Evolutionary conservation across 345 rosid genomes (phyloP).

Genomic region (Bruguiera parviflora): DNA sequence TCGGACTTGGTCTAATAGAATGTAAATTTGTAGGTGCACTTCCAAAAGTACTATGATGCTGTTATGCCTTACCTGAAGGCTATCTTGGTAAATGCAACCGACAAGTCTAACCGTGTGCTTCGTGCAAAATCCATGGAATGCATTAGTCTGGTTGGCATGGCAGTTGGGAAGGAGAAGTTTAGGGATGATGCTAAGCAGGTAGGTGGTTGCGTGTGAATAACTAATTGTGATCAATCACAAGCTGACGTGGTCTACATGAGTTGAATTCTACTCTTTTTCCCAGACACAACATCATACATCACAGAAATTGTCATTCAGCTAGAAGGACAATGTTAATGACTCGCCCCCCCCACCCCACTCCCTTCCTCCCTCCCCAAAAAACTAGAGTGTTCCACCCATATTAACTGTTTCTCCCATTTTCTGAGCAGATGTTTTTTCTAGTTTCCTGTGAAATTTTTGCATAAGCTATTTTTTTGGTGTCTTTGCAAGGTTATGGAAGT

Average conservation of each 20-base stretch:
- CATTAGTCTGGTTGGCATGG: constrained; percentile 98
- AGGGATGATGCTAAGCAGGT: constrained; percentile 96
- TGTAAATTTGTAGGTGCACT: constrained; percentile 66
- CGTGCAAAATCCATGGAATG: constrained; percentile 99
- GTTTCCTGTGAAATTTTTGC: not conserved
- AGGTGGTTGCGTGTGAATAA: not conserved
- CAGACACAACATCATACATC: no score
- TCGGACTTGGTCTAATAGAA: constrained; percentile 1
- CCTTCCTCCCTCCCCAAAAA: no score
- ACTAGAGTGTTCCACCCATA: no score
- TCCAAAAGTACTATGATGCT: constrained; percentile 89
- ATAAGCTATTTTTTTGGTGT: not conserved
- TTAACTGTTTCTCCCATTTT: no score
- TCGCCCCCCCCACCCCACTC: no score
- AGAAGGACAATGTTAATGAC: no score
- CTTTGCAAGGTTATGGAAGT: constrained; percentile 86
- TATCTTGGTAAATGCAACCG: constrained; percentile 82
- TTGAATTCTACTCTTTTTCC: no score
- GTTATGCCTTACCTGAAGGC: constrained; percentile 95
- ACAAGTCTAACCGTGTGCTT: constrained; percentile 89
- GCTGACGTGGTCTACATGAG: no score
- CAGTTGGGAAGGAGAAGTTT: constrained; percentile 95
- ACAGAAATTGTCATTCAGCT: no score
- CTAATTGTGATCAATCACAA: no score
- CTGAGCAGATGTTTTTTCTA: not conserved